Percentiles rank a stretch among this genome's conserved stretches.
Conservation (phyloP, 1,284 basidiomycete species). For the Papiliotrema flavescens region DNA sequence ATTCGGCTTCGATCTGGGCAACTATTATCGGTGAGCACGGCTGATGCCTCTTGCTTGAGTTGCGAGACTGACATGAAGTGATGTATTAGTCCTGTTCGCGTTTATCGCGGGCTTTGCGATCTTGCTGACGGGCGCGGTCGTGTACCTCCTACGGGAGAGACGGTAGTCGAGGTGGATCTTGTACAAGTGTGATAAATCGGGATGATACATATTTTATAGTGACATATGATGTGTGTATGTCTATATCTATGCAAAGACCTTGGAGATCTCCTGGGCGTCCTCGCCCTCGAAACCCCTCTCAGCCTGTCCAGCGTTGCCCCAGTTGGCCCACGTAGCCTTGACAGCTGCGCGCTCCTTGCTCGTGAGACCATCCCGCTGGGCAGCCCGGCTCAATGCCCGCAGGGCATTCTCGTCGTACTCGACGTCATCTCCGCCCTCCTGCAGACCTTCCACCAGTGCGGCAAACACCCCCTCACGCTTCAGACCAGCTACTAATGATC, state of each 20-base stretch:
- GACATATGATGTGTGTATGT: not conserved
- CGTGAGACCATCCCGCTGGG: slow-evolving; percentile 36
- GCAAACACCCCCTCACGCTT: slow-evolving; percentile 28
- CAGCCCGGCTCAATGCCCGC: slow-evolving; percentile 54
- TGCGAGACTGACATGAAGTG: slow-evolving; percentile 39
- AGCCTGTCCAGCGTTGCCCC: slow-evolving; percentile 28
- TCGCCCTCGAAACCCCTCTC: slow-evolving; percentile 37
- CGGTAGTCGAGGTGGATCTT: slow-evolving; percentile 45
- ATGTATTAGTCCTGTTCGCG: slow-evolving; percentile 77
- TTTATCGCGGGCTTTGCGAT: slow-evolving; percentile 73
- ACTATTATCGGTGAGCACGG: slow-evolving; percentile 62
- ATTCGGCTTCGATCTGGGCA: slow-evolving; percentile 71
- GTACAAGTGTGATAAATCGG: not conserved
- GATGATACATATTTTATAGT: not conserved
- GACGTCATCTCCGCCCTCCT: slow-evolving; percentile 58
- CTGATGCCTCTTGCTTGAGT: not conserved
- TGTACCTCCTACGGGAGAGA: slow-evolving; percentile 68
- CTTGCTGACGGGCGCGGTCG: slow-evolving; percentile 66
- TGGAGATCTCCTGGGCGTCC: slow-evolving; percentile 24
- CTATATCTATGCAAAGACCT: slow-evolving; percentile 9
- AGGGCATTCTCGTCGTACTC: slow-evolving; percentile 80
- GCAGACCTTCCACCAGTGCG: slow-evolving; percentile 26
- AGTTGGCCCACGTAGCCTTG: slow-evolving; percentile 28
- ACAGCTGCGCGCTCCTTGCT: slow-evolving; percentile 40
- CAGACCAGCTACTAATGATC: slow-evolving; percentile 26